phyloP scores from a whole-genome alignment of 2,329 filamentous ascomycete genomes.

The Hypoxylon sp. region DNA sequence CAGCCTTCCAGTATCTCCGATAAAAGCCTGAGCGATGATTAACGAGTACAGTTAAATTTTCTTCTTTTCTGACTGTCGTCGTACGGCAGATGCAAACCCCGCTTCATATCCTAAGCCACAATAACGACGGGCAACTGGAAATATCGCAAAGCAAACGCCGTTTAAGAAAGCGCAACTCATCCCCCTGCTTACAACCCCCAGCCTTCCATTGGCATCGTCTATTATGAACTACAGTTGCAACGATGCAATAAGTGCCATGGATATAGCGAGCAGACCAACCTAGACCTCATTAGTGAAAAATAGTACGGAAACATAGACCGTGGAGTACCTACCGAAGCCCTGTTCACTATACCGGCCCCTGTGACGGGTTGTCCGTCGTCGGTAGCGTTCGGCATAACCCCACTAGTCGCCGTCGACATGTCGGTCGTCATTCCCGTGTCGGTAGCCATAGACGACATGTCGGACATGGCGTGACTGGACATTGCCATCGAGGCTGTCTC shows the following conservation, averaged over 20 bases:
- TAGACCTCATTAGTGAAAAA: slow-evolving; percentile 28
- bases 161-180: slow-evolving; percentile 1
- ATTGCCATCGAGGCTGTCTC: slow-evolving; percentile 21
- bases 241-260: slow-evolving; percentile 34
- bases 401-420: slow-evolving; percentile 35
- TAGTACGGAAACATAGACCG: background rate
- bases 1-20: too few species aligned
- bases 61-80: too few species aligned
- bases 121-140: too few species aligned
- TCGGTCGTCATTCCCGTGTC: slow-evolving; percentile 17
- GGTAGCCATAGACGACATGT: slow-evolving; percentile 24
- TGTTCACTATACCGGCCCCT: slow-evolving; percentile 27
- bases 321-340: slow-evolving; percentile 39
- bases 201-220: too few species aligned
- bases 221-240: slow-evolving; percentile 40
- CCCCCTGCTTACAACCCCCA: too few species aligned
- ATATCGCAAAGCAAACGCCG: background rate
- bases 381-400: slow-evolving; percentile 32
- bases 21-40: too few species aligned
- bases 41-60: too few species aligned
- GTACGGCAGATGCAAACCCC: too few species aligned
- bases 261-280: slow-evolving; percentile 39
- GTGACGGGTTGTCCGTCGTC: slow-evolving; percentile 30
- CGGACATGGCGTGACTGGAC: slow-evolving; percentile 8
- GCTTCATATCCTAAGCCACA: too few species aligned